Evolutionary conservation across 2,329 filamentous ascomycete genomes (phyloP), one percentile per base, ranked within the genome.

Genomic region (Cordyceps pruinosa): DNA sequence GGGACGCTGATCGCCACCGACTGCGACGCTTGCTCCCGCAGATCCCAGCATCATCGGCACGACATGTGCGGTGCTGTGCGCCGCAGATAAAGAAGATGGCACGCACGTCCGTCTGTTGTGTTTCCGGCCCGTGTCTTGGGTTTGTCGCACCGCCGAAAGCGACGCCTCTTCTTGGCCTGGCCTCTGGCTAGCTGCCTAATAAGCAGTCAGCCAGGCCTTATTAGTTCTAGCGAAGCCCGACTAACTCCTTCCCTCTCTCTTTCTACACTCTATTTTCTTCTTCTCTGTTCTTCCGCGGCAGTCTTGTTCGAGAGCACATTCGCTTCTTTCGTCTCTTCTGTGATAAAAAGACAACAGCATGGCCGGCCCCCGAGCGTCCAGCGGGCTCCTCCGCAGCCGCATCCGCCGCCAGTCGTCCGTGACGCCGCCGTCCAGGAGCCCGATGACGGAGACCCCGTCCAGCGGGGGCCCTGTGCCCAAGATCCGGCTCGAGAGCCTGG

Each of bases 311-410:
- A n/a, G n/a, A n/a, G n/a, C n/a, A 32, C 10, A 32, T 32, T 32
- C 28, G 28, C 28, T 32, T 32, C 28, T 6, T 10, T 5, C 28
- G 5, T 32, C 6, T 32, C 6, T 5, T 32, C 10, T 32, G 5
- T 32, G 6, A 32, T 32, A n/a, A 10, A 5, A 45, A 17, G 5
- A 35, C 28, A 45, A 41, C 32, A 46, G 10, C 37, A 61, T 61
- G 61, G 42, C 61, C 23, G 32, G 59, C 49, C 58, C 60, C 23
- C 57, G 56, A 58, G 56, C 57, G 4, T 58, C 59, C 4, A 57
- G 42, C 52, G 58, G 55, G 28, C 37, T 60, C 44, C 57, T 62
- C 15, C 59, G 61, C 34, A 50, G 15, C 51, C 58, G 42, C 44
- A 58, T 61, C 56, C 58, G 46, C 39, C 59, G 49, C n/a, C 44